Evolutionary conservation across 2,329 filamentous ascomycete genomes (phyloP).

Genomic region (Colletotrichum nymphaeae): DNA sequence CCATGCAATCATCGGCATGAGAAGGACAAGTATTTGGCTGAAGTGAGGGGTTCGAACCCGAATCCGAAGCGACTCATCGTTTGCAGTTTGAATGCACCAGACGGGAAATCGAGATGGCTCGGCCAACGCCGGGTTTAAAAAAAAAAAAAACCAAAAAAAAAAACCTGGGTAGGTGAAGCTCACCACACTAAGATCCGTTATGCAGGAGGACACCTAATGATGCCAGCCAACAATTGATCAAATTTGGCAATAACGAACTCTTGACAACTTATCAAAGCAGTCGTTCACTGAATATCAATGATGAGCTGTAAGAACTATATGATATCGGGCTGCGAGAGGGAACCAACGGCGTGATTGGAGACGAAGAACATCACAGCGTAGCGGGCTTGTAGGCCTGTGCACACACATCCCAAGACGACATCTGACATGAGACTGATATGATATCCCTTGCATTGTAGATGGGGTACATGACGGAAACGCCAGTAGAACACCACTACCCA

Average conservation of each 20-base stretch:
- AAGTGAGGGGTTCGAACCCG: not conserved
- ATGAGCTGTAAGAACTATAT: not conserved
- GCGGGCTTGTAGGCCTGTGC: not conserved
- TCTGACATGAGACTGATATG: conserved; percentile 30
- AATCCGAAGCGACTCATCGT: not conserved
- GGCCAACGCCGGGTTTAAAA: not conserved
- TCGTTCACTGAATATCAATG: not conserved
- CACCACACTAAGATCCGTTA: not conserved
- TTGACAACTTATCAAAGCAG: no score
- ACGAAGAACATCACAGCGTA: no score
- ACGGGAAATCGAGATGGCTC: not conserved
- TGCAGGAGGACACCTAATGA: no score
- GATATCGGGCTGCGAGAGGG: not conserved
- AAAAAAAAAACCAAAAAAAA: not conserved
- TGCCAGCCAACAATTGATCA: no score
- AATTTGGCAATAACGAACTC: no score
- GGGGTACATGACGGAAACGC: conserved; percentile 16
- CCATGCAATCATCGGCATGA: not conserved
- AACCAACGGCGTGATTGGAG: not conserved
- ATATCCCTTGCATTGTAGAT: conserved; percentile 30
- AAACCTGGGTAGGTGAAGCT: not conserved
- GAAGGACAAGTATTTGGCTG: not conserved
- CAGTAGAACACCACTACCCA: not conserved
- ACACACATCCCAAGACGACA: not conserved
- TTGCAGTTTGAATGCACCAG: not conserved